A percentile compares a stretch with the other conserved stretches of the same genome.
Evolutionary conservation across 192 early-diverging fungal species (phyloP).

Genomic region (Chytriomyces confervae): DNA sequence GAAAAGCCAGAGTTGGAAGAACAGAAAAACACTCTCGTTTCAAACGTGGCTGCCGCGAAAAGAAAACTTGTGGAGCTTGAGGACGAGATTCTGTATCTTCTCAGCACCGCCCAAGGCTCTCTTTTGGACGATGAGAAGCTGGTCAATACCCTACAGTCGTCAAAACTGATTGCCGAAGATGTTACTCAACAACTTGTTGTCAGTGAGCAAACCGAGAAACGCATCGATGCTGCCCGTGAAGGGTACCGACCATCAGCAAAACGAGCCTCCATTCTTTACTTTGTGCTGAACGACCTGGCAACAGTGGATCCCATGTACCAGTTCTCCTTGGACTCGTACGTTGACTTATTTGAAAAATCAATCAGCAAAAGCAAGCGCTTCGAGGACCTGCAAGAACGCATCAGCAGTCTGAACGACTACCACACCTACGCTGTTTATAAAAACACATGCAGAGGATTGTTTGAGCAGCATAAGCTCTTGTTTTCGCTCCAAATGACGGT

Average conservation of each 20-base stretch:
- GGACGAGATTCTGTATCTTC: slow-evolving; percentile 63
- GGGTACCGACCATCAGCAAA: slow-evolving; percentile 66
- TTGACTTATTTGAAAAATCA: slow-evolving; percentile 67
- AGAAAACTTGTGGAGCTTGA: slow-evolving; percentile 64
- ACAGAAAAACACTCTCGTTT: slow-evolving; percentile 63
- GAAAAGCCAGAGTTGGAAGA: slow-evolving; percentile 69
- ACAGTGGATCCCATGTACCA: slow-evolving; percentile 73
- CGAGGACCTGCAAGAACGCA: slow-evolving; percentile 60
- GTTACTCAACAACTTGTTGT: slow-evolving; percentile 64
- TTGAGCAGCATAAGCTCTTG: slow-evolving; percentile 65
- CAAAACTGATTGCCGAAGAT: slow-evolving; percentile 64
- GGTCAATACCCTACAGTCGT: slow-evolving; percentile 67
- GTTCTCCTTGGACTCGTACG: slow-evolving; percentile 66
- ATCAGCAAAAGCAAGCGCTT: slow-evolving; percentile 62
- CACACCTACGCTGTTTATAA: slow-evolving; percentile 70
- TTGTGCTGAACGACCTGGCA: slow-evolving; percentile 64
- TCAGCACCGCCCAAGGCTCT: slow-evolving; percentile 71
- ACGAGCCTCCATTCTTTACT: slow-evolving; percentile 66
- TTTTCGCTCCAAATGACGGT: slow-evolving; percentile 71
- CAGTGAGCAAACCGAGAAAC: slow-evolving; percentile 69
- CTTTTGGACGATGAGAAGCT: slow-evolving; percentile 67
- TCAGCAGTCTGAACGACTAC: slow-evolving; percentile 63
- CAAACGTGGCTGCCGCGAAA: slow-evolving; percentile 64
- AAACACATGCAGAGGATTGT: slow-evolving; percentile 66
- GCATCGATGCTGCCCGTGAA: slow-evolving; percentile 65